A percentile compares a stretch with the other conserved stretches of the same genome.
Evolutionary conservation across 192 early-diverging fungal genomes (phyloP).

Genomic region (Funneliformis mosseae): DNA sequence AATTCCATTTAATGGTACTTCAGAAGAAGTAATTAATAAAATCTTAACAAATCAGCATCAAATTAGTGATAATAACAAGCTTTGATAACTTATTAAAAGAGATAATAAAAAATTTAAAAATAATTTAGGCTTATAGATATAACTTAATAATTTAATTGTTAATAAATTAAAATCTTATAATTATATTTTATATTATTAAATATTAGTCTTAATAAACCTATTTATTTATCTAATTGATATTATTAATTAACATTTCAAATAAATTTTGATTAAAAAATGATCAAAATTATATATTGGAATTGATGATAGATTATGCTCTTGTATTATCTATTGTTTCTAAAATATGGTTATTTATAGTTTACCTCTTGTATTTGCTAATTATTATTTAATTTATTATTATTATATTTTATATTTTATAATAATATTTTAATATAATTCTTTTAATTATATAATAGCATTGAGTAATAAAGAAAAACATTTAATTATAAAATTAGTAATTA

Average conservation of each 20-base stretch:
- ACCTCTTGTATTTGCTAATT: neutral
- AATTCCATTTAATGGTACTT: neutral
- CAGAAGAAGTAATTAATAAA: neutral
- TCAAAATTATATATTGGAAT: neutral
- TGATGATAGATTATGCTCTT: neutral
- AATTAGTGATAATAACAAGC: conserved; percentile 15
- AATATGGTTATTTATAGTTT: neutral
- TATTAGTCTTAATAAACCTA: neutral
- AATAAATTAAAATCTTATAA: neutral
- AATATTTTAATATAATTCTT: too few relatives aligned
- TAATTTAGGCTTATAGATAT: neutral
- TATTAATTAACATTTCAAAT: conserved; percentile 6
- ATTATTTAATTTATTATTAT: neutral
- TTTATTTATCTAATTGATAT: neutral
- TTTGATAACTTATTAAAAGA: neutral
- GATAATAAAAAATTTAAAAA: conserved; percentile 9
- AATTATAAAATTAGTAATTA: too few relatives aligned
- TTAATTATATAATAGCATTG: neutral
- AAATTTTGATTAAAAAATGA: conserved; percentile 8
- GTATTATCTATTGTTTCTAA: neutral
- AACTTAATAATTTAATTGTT: conserved; percentile 3
- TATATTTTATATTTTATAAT: too few relatives aligned
- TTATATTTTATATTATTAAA: conserved; percentile 12
- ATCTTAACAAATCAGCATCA: neutral
- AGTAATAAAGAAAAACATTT: neutral